Evolutionary conservation across 148 eudicot genomes (phyloP), one percentile per base, ranked within the genome.

Genomic region (Bassia scoparia): DNA sequence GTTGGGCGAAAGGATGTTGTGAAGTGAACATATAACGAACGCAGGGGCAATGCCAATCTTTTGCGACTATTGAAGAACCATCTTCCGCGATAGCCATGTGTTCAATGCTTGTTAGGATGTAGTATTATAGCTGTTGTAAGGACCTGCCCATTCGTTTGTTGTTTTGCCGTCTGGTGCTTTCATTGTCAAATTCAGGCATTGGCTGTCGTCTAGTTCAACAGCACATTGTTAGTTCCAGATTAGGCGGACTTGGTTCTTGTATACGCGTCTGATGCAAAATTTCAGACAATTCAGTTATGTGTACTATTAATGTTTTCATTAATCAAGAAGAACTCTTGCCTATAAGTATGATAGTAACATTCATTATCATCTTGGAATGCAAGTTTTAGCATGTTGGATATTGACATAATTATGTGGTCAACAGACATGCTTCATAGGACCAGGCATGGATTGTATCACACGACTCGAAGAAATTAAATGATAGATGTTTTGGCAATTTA

Each of bases 41-140:
- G n/a, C 10, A 77, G 73, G 67, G 92, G 89, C 34, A 86, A 77
- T 82, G 78, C 76, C 48, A 75, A 88, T 52, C 89, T 90, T 23
- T 73, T 85, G n/a, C 88, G 74, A 23, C 49, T 90, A 78, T 86
- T 90, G 61, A 86, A 76, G 73, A 82, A 73, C 70, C 79, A 79
- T 69, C 78, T 84, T 74, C 79, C 72, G 64, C 72, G 74, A 53
- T 75, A 71, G 43, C 49, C 50, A 58, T 54, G n/a, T 67, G 69
- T 48, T 67, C 15, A 43, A 49, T 66, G 30, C n/a, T n/a, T 12
- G 29, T n/a, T 44, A 49, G 18, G 49, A 69, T 75, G 74, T 18
- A 43, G 53, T 27, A 53, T 3, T n/a, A n/a, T 11, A 56, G 54
- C 33, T 55, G n/a, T n/a, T 66, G 55, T 70, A 38, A 38, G 37